phyloP scores from a whole-genome alignment of 352 stramenopile species.

The Phytopythium cucurbitacearum region DNA sequence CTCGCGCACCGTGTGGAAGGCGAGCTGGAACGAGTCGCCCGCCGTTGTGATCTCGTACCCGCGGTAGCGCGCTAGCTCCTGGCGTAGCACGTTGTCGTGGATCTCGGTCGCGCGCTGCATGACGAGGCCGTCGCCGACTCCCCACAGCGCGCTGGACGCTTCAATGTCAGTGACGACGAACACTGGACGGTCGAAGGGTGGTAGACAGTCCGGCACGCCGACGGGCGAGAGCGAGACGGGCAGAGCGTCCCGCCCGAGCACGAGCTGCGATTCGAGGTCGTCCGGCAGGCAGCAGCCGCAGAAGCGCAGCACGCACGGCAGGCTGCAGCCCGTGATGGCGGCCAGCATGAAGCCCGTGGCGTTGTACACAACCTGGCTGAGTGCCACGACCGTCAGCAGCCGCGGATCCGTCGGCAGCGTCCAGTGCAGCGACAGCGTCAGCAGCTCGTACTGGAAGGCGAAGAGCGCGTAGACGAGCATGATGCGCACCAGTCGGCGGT shows the following conservation, averaged over 20 bases:
- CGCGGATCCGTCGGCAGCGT: not conserved
- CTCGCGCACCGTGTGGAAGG: slow-evolving; percentile 33
- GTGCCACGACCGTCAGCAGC: slow-evolving; percentile 13
- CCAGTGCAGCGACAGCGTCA: slow-evolving; percentile 21
- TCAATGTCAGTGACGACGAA: slow-evolving; percentile 46
- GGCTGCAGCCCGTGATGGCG: slow-evolving; percentile 17
- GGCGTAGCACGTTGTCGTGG: slow-evolving; percentile 28
- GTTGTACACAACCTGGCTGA: slow-evolving; percentile 25
- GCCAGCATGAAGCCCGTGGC: slow-evolving; percentile 14
- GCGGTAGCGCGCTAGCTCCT: slow-evolving; percentile 24
- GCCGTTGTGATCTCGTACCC: slow-evolving; percentile 49
- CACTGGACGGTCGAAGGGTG: slow-evolving; percentile 13
- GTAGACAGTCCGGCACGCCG: not conserved
- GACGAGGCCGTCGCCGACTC: slow-evolving; percentile 9
- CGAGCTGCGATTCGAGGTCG: slow-evolving; percentile 18
- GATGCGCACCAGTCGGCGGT: slow-evolving; percentile 35
- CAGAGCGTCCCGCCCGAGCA: slow-evolving; percentile 1
- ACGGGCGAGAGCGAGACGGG: slow-evolving; percentile 1
- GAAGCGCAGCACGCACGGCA: slow-evolving; percentile 12
- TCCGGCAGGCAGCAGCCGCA: slow-evolving; percentile 12
- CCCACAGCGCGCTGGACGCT: slow-evolving; percentile 34
- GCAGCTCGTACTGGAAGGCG: slow-evolving; percentile 25
- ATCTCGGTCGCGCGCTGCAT: slow-evolving; percentile 23
- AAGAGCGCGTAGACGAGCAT: slow-evolving; percentile 35
- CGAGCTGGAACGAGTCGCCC: slow-evolving; percentile 44